Percentiles rank a stretch among this genome's conserved stretches.
phyloP scores from a whole-genome alignment of 2,329 filamentous ascomycete genomes.

The Monosporascus cannonballus region DNA sequence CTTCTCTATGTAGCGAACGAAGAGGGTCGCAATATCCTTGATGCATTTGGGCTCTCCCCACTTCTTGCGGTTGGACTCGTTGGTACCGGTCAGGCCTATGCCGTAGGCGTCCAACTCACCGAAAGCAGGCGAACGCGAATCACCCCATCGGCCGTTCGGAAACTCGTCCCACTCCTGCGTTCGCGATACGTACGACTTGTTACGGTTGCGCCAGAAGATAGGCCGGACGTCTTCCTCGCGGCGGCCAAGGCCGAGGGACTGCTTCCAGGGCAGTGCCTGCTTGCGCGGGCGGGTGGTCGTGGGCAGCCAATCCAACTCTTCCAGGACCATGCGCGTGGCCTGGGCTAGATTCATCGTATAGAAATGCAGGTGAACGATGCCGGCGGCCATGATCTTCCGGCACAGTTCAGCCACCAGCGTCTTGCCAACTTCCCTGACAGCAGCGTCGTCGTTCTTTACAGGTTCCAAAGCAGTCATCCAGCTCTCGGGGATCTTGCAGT shows the following conservation, averaged over 20 bases:
- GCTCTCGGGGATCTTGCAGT: constrained; percentile 71
- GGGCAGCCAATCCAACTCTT: constrained; percentile 79
- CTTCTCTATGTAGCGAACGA: constrained; percentile 78
- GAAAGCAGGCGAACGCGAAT: constrained; percentile 91
- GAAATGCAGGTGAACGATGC: constrained; percentile 88
- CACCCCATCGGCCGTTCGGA: constrained; percentile 97
- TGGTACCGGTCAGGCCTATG: constrained; percentile 87
- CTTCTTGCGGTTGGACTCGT: constrained; percentile 89
- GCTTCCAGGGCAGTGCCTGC: constrained; percentile 92
- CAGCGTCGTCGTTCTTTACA: constrained; percentile 93
- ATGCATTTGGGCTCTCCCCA: constrained; percentile 84
- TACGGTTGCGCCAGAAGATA: constrained; percentile 97
- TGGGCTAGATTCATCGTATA: constrained; percentile 99
- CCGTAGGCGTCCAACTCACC: constrained; percentile 93
- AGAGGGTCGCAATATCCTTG: constrained; percentile 74
- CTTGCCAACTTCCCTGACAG: constrained; percentile 85
- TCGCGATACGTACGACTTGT: constrained; percentile 89
- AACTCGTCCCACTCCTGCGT: constrained; percentile 99
- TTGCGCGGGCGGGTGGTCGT: constrained; percentile 71
- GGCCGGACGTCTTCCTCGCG: constrained; percentile 93
- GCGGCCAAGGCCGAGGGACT: constrained; percentile 82
- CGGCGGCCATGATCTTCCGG: constrained; percentile 72
- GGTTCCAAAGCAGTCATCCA: constrained; percentile 83
- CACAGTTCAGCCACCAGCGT: constrained; percentile 85
- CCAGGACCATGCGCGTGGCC: constrained; percentile 87